A percentile compares a stretch with the other conserved stretches of the same genome.
phyloP scores from a whole-genome alignment of 1,139 yeast genomes.

The Pichia kudriavzevii region DNA sequence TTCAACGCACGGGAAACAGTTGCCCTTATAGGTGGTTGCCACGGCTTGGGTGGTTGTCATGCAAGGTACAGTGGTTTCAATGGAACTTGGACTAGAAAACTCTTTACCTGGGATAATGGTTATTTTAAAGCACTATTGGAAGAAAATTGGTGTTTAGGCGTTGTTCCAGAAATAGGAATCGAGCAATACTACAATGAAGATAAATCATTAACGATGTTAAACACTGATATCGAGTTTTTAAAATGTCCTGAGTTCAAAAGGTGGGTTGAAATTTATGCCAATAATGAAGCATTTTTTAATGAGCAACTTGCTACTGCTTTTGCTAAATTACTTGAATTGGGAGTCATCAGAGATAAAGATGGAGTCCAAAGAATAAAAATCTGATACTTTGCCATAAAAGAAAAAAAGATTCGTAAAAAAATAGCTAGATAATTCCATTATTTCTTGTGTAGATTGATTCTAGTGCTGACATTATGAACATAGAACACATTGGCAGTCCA shows the following conservation, averaged over 20 bases:
- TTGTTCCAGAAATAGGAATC: conserved; percentile 36
- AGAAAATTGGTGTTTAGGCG: conserved; percentile 30
- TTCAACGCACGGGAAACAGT: conserved; percentile 58
- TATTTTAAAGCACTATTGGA: conserved; percentile 31
- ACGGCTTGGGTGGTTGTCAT: conserved; percentile 60
- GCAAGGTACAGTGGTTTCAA: conserved; percentile 40
- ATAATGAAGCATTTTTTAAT: conserved; percentile 61
- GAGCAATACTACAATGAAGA: conserved; percentile 34
- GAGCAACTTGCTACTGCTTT: conserved; percentile 66
- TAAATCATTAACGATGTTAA: conserved; percentile 70
- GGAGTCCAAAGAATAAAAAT: conserved; percentile 26
- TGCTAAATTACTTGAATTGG: conserved; percentile 64
- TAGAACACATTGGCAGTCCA: too few relatives aligned
- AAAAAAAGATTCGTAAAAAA: not conserved
- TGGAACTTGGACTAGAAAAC: conserved; percentile 37
- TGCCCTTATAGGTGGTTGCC: conserved; percentile 53
- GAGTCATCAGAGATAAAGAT: conserved; percentile 38
- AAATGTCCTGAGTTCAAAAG: conserved; percentile 58
- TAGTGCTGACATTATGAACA: too few relatives aligned
- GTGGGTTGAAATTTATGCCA: conserved; percentile 66
- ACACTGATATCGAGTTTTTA: conserved; percentile 70
- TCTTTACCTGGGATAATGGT: conserved; percentile 33
- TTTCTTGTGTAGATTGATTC: too few relatives aligned
- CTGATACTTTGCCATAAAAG: conserved; percentile 10
- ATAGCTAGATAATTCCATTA: too few relatives aligned